phyloP scores from a whole-genome alignment of 768 basidiomycete genomes.

The Suillus sp. region DNA sequence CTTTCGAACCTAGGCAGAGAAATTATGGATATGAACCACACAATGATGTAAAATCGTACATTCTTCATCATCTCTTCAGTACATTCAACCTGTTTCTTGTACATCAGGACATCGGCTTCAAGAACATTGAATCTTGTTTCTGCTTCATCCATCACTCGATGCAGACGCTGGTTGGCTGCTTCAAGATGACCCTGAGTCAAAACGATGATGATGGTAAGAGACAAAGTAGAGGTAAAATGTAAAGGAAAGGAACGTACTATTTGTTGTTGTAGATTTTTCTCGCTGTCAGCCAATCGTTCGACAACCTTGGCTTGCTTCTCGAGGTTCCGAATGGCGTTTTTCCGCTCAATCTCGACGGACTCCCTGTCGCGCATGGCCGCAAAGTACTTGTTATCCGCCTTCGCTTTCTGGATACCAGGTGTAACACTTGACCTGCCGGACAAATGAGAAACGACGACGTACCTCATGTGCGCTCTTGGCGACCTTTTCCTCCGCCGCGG shows the following conservation, averaged over 20 bases:
- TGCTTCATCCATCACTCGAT: constrained; percentile 31
- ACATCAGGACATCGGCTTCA: constrained; percentile 37
- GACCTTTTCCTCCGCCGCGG: constrained; percentile 70
- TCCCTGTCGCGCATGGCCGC: constrained; percentile 90
- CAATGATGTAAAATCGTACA: constrained; percentile 13
- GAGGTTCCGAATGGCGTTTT: constrained; percentile 55
- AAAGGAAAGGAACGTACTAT: constrained; percentile 47
- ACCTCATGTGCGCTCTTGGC: constrained; percentile 71
- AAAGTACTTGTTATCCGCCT: constrained; percentile 94
- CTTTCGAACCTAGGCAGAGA: constrained; percentile 28
- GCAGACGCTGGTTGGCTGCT: constrained; percentile 42
- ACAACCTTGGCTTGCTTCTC: constrained; percentile 66
- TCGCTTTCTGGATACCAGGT: constrained; percentile 70
- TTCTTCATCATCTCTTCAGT: constrained; percentile 43
- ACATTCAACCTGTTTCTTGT: constrained; percentile 43
- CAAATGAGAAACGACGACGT: constrained; percentile 24
- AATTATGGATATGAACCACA: constrained; percentile 6
- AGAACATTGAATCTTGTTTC: constrained; percentile 32
- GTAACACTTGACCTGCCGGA: not conserved
- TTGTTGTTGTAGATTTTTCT: constrained; percentile 60
- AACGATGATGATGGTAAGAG: constrained; percentile 1
- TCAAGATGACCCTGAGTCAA: constrained; percentile 42
- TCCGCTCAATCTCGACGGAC: constrained; percentile 73
- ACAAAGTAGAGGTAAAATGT: not conserved
- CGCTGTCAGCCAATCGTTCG: constrained; percentile 64